Evolutionary conservation across 2,329 filamentous ascomycete species (phyloP), one percentile per base, ranked within the genome.

Genomic region (Paraphaeosphaeria sporulosa): DNA sequence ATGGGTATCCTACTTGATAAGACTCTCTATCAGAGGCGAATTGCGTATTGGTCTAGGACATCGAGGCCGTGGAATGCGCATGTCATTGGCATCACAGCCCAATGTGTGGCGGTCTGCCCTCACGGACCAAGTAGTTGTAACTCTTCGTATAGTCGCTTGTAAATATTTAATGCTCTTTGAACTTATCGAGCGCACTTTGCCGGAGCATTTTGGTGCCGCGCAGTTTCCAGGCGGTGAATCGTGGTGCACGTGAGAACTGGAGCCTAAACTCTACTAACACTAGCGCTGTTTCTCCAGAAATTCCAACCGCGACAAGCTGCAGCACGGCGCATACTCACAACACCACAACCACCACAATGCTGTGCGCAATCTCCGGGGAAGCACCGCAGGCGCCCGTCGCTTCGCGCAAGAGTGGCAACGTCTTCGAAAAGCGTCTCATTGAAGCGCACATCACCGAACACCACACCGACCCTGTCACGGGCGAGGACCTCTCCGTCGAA

Each of bases 341-440:
- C 19, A 21, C 21, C 51, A 32, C 58, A 51, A 55, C 65, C 55
- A 61, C 57, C 63, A 71, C 63, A 40, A 76, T 76, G 74, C 72
- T 76, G 46, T 77, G 74, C 69, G 74, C 74, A 96, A 94, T 99
- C 80, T 99, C 95, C 64, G 95, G 95, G 82, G 94, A 97, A 86
- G 90, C 93, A 82, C 94, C 95, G 67, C 91, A 97, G 82, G 90
- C 93, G 81, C 94, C 95, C 58, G 94, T 98, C 69, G 92, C 93
- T 74, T 99, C 95, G 75, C 90, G 91, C 80, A 96, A 97, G 83
- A 96, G 93, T 75, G 94, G 94, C 71, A 90, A 91, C 77, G 88
- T 98, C 53, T 99, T 96, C 79, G 95, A 99, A 81, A 96, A 93
- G 82, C 90, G 94, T 53, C 85, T 99, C 65, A 94, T 99, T 73